A percentile compares a stretch with the other conserved stretches of the same genome.
Conservation (phyloP, 352 stramenopile genomes). For the Pythium apleroticum region DNA sequence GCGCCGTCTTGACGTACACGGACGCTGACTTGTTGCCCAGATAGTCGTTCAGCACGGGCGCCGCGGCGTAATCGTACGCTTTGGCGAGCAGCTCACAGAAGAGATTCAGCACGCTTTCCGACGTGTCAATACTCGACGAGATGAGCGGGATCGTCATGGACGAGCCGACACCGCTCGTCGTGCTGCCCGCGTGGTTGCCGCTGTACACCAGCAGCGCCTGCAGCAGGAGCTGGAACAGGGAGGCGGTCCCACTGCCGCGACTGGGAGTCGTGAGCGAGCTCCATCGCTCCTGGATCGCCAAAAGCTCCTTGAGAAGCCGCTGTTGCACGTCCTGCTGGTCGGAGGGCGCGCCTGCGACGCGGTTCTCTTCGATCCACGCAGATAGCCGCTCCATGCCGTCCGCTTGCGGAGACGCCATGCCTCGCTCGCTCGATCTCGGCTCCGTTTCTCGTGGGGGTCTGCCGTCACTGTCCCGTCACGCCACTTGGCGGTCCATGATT, state of each 20-base stretch:
- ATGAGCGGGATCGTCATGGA: conserved; percentile 54
- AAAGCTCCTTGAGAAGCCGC: conserved; percentile 42
- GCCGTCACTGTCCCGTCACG: conserved; percentile 2
- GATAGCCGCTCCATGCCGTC: conserved; percentile 25
- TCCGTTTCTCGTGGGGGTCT: conserved; percentile 6
- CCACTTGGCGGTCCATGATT: conserved; percentile 27
- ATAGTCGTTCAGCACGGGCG: conserved; percentile 53
- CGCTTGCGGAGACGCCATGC: conserved; percentile 15
- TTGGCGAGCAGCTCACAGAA: conserved; percentile 72
- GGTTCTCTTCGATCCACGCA: conserved; percentile 32
- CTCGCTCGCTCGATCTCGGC: background rate
- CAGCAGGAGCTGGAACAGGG: conserved; percentile 64
- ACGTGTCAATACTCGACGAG: conserved; percentile 47
- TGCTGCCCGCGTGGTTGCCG: conserved; percentile 38
- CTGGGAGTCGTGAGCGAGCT: conserved; percentile 35
- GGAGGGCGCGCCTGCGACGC: conserved; percentile 9
- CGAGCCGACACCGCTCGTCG: conserved; percentile 29
- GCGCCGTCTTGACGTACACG: conserved; percentile 64
- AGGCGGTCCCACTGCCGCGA: conserved; percentile 7
- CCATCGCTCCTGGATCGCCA: conserved; percentile 60
- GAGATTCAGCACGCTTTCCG: conserved; percentile 67
- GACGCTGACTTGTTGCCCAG: conserved; percentile 55
- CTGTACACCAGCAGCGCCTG: conserved; percentile 72
- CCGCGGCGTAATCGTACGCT: conserved; percentile 71
- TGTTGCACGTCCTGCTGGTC: conserved; percentile 29